Conservation (phyloP, 768 basidiomycete genomes). For the Solioccasus polychromus region DNA sequence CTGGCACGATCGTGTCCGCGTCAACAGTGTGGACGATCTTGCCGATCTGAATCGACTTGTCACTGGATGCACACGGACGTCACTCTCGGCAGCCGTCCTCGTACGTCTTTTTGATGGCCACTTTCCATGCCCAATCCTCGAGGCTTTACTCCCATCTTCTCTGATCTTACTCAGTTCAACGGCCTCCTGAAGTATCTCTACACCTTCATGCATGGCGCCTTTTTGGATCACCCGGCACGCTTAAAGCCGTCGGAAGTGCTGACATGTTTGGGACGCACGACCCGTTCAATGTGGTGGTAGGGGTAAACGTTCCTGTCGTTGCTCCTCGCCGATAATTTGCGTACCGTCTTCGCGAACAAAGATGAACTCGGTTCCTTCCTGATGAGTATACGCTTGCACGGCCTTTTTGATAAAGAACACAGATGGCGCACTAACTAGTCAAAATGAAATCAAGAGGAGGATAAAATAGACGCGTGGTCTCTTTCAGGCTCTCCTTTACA, state of each 20-base stretch:
- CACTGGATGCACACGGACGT: conserved; percentile 76
- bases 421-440: conserved; percentile 55
- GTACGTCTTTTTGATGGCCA: conserved; percentile 73
- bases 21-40: conserved; percentile 83
- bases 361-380: conserved; percentile 57
- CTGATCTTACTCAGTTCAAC: too few species aligned
- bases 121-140: conserved; percentile 67
- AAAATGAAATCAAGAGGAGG: not conserved
- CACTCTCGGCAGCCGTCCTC: conserved; percentile 55
- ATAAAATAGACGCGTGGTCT: conserved; percentile 74
- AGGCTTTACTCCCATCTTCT: conserved; percentile 42
- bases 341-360: conserved; percentile 63
- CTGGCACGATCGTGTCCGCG: conserved; percentile 85
- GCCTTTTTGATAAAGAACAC: conserved; percentile 67
- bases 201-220: conserved; percentile 51
- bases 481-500: conserved; percentile 79
- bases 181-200: conserved; percentile 46
- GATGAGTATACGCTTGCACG: conserved; percentile 64
- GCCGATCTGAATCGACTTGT: conserved; percentile 69
- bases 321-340: conserved; percentile 46
- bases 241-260: conserved; percentile 25
- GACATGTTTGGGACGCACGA: conserved; percentile 54
- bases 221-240: conserved; percentile 82
- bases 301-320: conserved; percentile 53
- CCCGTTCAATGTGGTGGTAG: conserved; percentile 56